A percentile compares a stretch with the other conserved stretches of the same genome.
These are phyloP conservation scores for Hericium erinaceus DNA, from an alignment of 768 basidiomycete species.

Conservation along the genomic window DNA sequence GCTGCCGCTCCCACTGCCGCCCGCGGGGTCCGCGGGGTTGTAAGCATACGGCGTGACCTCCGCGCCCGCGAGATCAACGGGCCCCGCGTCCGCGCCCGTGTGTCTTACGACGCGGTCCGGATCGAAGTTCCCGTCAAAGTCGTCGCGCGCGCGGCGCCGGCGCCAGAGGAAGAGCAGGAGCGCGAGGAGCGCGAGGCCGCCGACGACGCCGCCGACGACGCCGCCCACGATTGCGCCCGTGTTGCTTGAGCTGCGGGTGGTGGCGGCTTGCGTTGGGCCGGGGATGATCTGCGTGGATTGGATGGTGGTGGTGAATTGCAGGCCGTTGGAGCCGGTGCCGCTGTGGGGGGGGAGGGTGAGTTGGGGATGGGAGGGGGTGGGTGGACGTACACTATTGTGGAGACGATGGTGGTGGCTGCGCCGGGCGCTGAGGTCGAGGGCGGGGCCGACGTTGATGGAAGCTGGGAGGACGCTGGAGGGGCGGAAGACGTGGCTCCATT, in stretches of 20 bases:
- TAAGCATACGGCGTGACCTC: conserved; percentile 14
- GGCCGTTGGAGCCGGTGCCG: conserved; percentile 7
- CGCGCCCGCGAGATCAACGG: conserved; percentile 8
- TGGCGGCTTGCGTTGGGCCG: conserved; percentile 10
- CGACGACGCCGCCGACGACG: conserved; percentile 18
- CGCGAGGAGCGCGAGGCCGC: conserved; percentile 18
- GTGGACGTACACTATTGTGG: neutral
- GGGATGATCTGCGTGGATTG: conserved; percentile 15
- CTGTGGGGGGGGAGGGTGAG: neutral
- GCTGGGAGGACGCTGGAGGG: neutral
- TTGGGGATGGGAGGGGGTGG: neutral
- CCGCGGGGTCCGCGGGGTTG: conserved; percentile 15
- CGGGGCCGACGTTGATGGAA: neutral
- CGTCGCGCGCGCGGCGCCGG: conserved; percentile 23
- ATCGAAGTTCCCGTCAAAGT: conserved; percentile 43
- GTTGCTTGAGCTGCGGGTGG: conserved; percentile 3
- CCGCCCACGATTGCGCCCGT: conserved; percentile 23
- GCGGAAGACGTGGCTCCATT: neutral
- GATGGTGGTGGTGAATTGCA: conserved; percentile 5
- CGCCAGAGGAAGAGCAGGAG: conserved; percentile 22
- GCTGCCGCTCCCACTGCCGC: neutral
- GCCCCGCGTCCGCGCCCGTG: conserved; percentile 8
- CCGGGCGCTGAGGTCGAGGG: neutral
- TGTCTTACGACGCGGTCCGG: conserved; percentile 32
- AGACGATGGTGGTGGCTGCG: neutral